Conservation (phyloP, 2,329 filamentous ascomycete genomes). For the Fusarium gaditjirri region DNA sequence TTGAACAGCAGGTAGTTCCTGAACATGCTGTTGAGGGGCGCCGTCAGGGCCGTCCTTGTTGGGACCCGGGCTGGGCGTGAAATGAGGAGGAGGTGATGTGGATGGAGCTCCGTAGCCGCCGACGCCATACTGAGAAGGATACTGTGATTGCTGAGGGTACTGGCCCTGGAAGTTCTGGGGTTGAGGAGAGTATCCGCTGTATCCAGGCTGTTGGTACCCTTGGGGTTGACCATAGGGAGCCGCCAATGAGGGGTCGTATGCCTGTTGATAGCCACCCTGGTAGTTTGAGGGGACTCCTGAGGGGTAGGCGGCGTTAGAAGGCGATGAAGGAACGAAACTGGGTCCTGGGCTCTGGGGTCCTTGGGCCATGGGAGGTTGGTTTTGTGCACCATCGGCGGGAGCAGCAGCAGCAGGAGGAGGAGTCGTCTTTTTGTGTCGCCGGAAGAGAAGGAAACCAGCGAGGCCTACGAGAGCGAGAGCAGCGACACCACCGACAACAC, state of each 20-base stretch:
- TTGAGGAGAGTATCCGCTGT: slow-evolving; percentile 38
- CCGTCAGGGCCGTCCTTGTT: slow-evolving; percentile 34
- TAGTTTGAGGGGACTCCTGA: slow-evolving; percentile 45
- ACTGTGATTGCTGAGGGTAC: slow-evolving; percentile 41
- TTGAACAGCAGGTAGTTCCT: slow-evolving; percentile 45
- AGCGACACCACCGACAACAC: slow-evolving; percentile 58
- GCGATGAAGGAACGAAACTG: slow-evolving; percentile 37
- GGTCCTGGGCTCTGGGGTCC: slow-evolving; percentile 36
- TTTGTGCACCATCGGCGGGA: slow-evolving; percentile 11
- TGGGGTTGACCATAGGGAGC: slow-evolving; percentile 39
- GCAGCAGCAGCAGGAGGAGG: slow-evolving; percentile 27
- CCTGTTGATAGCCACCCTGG: slow-evolving; percentile 37
- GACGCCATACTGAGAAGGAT: slow-evolving; percentile 37
- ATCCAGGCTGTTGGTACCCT: slow-evolving; percentile 36
- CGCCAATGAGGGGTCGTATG: slow-evolving; percentile 42
- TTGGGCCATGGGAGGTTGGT: slow-evolving; percentile 35
- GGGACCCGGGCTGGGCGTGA: slow-evolving; percentile 46
- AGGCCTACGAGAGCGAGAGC: slow-evolving; percentile 54
- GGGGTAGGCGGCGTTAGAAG: slow-evolving; percentile 40
- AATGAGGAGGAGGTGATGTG: slow-evolving; percentile 44
- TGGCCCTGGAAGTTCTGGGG: slow-evolving; percentile 30
- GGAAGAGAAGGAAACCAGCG: slow-evolving; percentile 55
- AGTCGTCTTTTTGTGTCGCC: slow-evolving; percentile 50
- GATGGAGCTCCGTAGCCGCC: slow-evolving; percentile 36
- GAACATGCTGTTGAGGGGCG: slow-evolving; percentile 28